Conservation (phyloP, 805 yeast genomes). For the Saturnispora bothae region DNA sequence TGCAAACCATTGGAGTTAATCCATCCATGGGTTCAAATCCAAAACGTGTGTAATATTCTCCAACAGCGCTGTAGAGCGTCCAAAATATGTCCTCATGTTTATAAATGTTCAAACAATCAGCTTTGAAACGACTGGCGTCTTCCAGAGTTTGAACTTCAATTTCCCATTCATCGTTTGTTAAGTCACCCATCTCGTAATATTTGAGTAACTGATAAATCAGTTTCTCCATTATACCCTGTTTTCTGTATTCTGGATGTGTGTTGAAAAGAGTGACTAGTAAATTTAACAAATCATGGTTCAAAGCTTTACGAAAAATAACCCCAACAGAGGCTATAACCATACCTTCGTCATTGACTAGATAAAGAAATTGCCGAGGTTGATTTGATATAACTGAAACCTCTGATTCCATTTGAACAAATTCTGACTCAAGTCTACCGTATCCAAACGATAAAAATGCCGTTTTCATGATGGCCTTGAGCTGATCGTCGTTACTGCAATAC, state of each 20-base stretch:
- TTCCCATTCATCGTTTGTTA: slow-evolving; percentile 1
- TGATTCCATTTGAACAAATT: not conserved
- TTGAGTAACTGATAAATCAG: slow-evolving; percentile 6
- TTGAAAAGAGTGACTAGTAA: slow-evolving; percentile 6
- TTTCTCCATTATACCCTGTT: slow-evolving; percentile 1
- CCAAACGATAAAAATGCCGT: not conserved
- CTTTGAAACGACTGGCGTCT: slow-evolving; percentile 1
- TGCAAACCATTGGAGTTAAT: not conserved
- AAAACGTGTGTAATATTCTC: slow-evolving; percentile 7
- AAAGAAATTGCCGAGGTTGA: slow-evolving; percentile 1
- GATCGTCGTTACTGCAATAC: not conserved
- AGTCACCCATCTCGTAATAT: slow-evolving; percentile 7
- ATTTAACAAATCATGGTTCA: not conserved
- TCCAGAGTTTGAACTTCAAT: not conserved
- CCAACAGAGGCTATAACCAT: slow-evolving; percentile 1
- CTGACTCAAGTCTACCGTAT: not conserved
- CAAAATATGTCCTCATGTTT: slow-evolving; percentile 1
- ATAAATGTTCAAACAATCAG: not conserved
- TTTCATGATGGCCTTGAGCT: not conserved
- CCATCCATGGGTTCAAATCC: slow-evolving; percentile 4
- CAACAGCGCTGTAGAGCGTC: slow-evolving; percentile 9
- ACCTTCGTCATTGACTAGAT: not conserved
- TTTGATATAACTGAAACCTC: not conserved
- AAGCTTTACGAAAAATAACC: slow-evolving; percentile 4
- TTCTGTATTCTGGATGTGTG: slow-evolving; percentile 9